Conservation (phyloP, 208 protist genomes). For the Pavlovales sp. region DNA sequence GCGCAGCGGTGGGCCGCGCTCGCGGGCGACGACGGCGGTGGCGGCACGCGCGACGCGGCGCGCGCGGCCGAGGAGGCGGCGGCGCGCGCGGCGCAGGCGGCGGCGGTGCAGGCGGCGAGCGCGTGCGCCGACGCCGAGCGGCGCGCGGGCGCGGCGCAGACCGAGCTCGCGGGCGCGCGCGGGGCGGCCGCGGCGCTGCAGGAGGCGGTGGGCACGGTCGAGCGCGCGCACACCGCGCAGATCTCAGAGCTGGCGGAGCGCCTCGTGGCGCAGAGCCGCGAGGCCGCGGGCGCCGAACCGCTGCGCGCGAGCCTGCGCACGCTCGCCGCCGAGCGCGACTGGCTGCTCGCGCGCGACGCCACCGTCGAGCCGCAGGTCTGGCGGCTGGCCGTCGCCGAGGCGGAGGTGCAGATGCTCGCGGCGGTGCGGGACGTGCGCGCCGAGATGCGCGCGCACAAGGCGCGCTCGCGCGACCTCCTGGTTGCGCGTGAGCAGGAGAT, state of each 20-base stretch:
- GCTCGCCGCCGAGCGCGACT: neutral
- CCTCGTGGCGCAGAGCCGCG: neutral
- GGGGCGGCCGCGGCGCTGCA: neutral
- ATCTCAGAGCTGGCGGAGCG: neutral
- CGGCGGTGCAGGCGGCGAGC: neutral
- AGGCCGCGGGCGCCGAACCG: neutral
- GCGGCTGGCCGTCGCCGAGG: neutral
- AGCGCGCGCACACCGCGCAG: neutral
- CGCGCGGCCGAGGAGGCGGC: too few species aligned
- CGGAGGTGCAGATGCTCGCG: neutral
- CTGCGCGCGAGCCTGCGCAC: neutral
- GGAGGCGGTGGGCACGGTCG: neutral
- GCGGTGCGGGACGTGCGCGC: neutral
- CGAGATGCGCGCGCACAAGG: neutral
- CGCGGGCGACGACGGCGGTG: neutral
- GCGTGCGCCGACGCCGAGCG: too few species aligned
- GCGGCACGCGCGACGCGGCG: too few species aligned
- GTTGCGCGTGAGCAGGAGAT: neutral
- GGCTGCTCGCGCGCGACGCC: too few species aligned
- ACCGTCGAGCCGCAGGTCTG: neutral
- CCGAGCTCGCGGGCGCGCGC: neutral
- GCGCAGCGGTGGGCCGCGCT: too few species aligned
- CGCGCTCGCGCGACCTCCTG: neutral
- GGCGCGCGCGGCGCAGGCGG: too few species aligned
- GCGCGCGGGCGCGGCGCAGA: neutral